Evolutionary conservation across 2,329 filamentous ascomycete species (phyloP).

Genomic region (Aspergillus sp.): DNA sequence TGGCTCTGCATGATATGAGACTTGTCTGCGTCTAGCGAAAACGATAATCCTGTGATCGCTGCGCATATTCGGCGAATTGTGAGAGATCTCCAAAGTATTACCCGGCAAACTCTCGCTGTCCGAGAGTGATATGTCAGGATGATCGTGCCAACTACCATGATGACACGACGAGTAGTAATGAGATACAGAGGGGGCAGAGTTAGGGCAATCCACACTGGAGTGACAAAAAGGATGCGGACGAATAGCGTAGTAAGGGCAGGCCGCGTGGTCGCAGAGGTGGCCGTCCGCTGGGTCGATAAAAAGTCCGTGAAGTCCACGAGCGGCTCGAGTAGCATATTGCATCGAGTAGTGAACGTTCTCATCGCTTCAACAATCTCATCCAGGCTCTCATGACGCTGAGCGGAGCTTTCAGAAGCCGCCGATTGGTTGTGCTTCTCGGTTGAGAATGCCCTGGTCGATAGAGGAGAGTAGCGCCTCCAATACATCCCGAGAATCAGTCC

Average conservation of each 20-base stretch:
- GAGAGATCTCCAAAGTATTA: conserved; percentile 87
- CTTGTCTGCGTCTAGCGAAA: conserved; percentile 48
- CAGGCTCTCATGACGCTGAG: conserved; percentile 86
- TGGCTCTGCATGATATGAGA: conserved; percentile 43
- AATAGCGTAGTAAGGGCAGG: conserved; percentile 90
- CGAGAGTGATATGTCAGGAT: conserved; percentile 90
- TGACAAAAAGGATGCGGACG: conserved; percentile 83
- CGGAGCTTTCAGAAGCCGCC: conserved; percentile 62
- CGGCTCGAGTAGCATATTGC: conserved; percentile 89
- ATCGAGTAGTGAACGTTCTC: conserved; percentile 85
- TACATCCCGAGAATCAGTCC: conserved; percentile 91
- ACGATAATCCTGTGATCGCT: conserved; percentile 79
- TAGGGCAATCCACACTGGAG: conserved; percentile 83
- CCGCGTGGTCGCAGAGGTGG: conserved; percentile 86
- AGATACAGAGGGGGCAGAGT: conserved; percentile 82
- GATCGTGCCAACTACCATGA: conserved; percentile 84
- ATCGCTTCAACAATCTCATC: conserved; percentile 97
- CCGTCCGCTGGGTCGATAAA: conserved; percentile 84
- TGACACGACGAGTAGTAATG: conserved; percentile 82
- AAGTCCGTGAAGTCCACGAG: conserved; percentile 90
- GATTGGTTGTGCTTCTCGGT: conserved; percentile 65
- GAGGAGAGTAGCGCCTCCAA: conserved; percentile 81
- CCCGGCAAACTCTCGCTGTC: conserved; percentile 80
- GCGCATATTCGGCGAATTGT: conserved; percentile 71
- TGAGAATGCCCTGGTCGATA: conserved; percentile 82